Base-by-base conservation (phyloP, 768 basidiomycete genomes). In the Tylopilus sp. region DNA sequence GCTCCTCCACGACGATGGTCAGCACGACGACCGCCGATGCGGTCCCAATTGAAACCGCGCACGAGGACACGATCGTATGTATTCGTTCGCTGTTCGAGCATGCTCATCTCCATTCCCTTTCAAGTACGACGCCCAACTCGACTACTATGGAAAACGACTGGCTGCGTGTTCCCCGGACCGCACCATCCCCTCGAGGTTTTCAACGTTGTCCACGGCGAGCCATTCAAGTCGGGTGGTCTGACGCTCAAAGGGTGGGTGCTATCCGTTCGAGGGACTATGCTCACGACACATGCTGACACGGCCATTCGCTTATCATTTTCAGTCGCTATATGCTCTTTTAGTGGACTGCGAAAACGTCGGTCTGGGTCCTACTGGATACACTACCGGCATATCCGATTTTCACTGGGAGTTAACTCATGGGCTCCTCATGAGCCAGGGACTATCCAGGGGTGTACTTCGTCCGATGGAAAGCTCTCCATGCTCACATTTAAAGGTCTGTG, bases 321-420 rank as follows among this genome's bases (percentile, higher is more conserved):
- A n/a, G n/a, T n/a, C n/a, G n/a, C n/a, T n/a, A n/a, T n/a, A n/a
- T n/a, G n/a, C n/a, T n/a, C n/a, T n/a, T n/a, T n/a, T n/a, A n/a
- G n/a, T n/a, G n/a, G n/a, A n/a, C n/a, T n/a, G n/a, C n/a, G n/a
- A n/a, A n/a, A n/a, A n/a, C n/a, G n/a, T n/a, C n/a, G n/a, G n/a
- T n/a, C n/a, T n/a, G n/a, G n/a, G n/a, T n/a, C n/a, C n/a, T n/a
- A n/a, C n/a, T n/a, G n/a, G n/a, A n/a, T n/a, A n/a, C n/a, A n/a
- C n/a, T n/a, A n/a, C n/a, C n/a, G n/a, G n/a, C n/a, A n/a, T n/a
- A n/a, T n/a, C n/a, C n/a, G n/a, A n/a, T n/a, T n/a, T n/a, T n/a
- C n/a, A n/a, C n/a, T n/a, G n/a, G n/a, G n/a, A 96, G 96, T 98
- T 45, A 99, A 99, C 74, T 95, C 92, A 0, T 99, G 97, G 97